Base-by-base conservation (phyloP, 176 grass and related monocot species). In the Secale cereale region DNA sequence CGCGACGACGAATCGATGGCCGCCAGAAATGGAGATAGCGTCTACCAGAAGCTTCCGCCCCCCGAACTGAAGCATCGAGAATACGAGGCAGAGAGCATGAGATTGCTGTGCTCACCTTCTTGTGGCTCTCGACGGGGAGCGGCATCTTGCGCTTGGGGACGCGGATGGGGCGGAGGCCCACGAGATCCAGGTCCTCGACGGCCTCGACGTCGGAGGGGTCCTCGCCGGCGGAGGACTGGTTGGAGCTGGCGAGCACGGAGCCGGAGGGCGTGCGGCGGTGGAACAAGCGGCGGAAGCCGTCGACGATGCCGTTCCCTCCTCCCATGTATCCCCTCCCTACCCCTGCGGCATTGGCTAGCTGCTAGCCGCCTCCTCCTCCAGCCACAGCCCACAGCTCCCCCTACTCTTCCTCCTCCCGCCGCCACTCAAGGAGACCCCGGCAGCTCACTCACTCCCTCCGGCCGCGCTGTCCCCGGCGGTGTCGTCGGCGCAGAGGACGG, bases 211-310 rank as follows among this genome's bases (percentile, higher is more conserved):
- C 89, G 50, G 84, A 25, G n/a, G 85, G 29, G 2, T 85, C 83
- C 14, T 88, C 80, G 31, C 79, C 68, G 63, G 75, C 26, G 28
- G 84, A 90, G 74, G 84, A 83, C 79, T 59, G 88, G 79, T 83
- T 73, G 73, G 88, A 78, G 81, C 69, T 41, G 59, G 9, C 12
- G 43, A 45, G 27, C 27, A 52, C 70, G 77, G 85, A 78, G 62
- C 77, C 76, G 75, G 71, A 39, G 1, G 41, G 16, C 8, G 70
- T 83, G 63, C 83, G 88, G 83, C 93, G 93, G 70, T 95, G 90
- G 88, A 92, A 92, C 85, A 74, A 86, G 83, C 93, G 93, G 76
- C 90, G 93, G 79, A 95, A 85, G 65, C 93, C 90, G 79, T 88
- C 87, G 33, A 90, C 90, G 74, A 94, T 16, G 37, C 93, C 85